Evolutionary conservation across 2,329 filamentous ascomycete genomes (phyloP).

Genomic region (Penicillium hordei): DNA sequence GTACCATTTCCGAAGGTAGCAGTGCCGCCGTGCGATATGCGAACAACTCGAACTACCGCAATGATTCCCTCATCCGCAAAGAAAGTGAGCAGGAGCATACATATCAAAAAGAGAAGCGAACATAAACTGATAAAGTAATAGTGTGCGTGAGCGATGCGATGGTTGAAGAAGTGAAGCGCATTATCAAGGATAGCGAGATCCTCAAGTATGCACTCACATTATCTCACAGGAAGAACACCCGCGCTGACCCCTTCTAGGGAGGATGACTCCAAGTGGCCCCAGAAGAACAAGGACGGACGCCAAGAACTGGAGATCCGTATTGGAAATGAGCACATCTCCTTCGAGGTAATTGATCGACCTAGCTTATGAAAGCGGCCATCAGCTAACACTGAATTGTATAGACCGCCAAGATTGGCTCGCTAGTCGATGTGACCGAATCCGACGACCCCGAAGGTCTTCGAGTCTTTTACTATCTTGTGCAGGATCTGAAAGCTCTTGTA

Average conservation of each 20-base stretch:
- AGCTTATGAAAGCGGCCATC: neutral
- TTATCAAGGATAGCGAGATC: conserved; percentile 96
- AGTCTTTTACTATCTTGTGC: conserved; percentile 98
- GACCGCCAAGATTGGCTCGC: conserved; percentile 97
- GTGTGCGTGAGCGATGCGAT: conserved; percentile 94
- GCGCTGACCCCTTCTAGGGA: conserved; percentile 60
- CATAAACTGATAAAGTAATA: conserved; percentile 39
- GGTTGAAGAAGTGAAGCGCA: conserved; percentile 92
- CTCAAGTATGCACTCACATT: conserved; percentile 68
- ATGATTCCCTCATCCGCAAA: conserved; percentile 98
- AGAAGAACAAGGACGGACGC: conserved; percentile 98
- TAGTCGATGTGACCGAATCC: conserved; percentile 95
- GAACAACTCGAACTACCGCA: conserved; percentile 99
- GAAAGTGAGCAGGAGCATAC: conserved; percentile 69
- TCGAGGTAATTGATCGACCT: conserved; percentile 64
- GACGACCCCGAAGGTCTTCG: conserved; percentile 92
- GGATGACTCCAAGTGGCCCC: conserved; percentile 97
- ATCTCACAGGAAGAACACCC: conserved; percentile 14
- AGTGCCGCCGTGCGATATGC: conserved; percentile 95
- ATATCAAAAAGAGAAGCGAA: neutral
- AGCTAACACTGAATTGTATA: conserved; percentile 39
- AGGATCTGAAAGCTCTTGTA: conserved; percentile 93
- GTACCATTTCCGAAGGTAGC: conserved; percentile 85
- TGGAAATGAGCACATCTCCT: conserved; percentile 94
- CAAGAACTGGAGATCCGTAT: conserved; percentile 94